Conservation (phyloP, 176 grass and related monocot species). For the Avena eriantha region DNA sequence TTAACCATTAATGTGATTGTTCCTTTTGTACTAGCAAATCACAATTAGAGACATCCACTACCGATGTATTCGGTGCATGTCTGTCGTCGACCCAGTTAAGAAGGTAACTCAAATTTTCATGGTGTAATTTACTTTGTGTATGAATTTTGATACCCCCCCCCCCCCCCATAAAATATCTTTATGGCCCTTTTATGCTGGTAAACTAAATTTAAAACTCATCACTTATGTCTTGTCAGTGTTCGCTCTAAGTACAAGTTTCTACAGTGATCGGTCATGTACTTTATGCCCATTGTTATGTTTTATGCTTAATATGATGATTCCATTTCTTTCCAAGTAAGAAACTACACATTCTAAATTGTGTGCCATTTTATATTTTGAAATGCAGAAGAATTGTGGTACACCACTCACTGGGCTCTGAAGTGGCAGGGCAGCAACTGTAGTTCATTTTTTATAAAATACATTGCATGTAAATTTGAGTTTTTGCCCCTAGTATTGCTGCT, state of each 20-base stretch:
- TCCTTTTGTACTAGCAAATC: slow-evolving; percentile 32
- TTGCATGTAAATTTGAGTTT: not conserved
- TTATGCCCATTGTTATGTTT: not conserved
- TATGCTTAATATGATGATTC: not conserved
- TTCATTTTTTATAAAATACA: slow-evolving; percentile 4
- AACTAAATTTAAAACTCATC: not conserved
- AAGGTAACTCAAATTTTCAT: slow-evolving; percentile 4
- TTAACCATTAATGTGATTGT: slow-evolving; percentile 33
- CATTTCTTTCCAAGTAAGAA: slow-evolving; percentile 26
- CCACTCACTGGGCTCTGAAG: not conserved
- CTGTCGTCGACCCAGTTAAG: not conserved
- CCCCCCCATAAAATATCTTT: not conserved
- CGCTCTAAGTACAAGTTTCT: not conserved
- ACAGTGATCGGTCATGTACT: not conserved
- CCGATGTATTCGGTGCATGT: not conserved
- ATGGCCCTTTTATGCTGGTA: slow-evolving; percentile 6
- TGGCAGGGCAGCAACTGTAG: not conserved
- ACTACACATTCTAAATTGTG: not conserved
- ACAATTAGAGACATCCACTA: slow-evolving; percentile 7
- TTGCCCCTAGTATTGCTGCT: not conserved
- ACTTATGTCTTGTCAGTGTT: not conserved
- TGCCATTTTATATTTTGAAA: not conserved
- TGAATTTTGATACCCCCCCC: not conserved
- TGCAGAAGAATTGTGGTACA: slow-evolving; percentile 10
- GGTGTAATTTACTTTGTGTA: slow-evolving; percentile 4